These are phyloP conservation scores for Phialocephala subalpina DNA, from an alignment of 2,329 filamentous ascomycete genomes.

Conservation along the genomic window DNA sequence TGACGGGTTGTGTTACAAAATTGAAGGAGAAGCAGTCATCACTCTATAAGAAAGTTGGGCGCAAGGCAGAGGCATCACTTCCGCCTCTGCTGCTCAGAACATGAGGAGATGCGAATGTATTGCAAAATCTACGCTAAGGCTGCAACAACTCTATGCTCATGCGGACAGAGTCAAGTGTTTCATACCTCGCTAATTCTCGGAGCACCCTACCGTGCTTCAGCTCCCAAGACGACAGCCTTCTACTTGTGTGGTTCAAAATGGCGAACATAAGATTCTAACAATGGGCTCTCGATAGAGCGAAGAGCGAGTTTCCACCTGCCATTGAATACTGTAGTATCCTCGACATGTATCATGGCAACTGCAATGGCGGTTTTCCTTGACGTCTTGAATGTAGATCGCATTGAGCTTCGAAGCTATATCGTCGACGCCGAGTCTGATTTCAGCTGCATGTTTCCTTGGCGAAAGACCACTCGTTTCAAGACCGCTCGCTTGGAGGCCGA, in stretches of 20 bases:
- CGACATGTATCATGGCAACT: neutral
- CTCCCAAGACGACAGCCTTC: neutral
- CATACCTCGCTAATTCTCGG: too few species aligned
- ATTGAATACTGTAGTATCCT: neutral
- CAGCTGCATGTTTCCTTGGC: neutral
- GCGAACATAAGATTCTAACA: neutral
- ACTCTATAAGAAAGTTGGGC: too few species aligned
- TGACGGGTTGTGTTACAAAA: too few species aligned
- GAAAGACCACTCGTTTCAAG: neutral
- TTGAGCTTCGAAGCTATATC: neutral
- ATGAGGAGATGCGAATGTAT: too few species aligned
- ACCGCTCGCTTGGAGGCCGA: neutral
- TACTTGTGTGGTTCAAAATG: slow-evolving; percentile 1
- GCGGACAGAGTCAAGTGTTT: too few species aligned
- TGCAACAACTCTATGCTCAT: too few species aligned
- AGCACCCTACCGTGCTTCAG: too few species aligned
- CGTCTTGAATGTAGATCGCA: neutral
- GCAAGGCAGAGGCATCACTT: too few species aligned
- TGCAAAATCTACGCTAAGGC: too few species aligned
- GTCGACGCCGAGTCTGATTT: neutral
- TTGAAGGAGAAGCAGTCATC: too few species aligned
- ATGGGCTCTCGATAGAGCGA: neutral
- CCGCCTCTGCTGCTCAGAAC: too few species aligned
- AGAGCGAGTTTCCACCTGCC: neutral
- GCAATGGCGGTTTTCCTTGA: neutral